Conservation (phyloP, 208 protist genomes). For the Wallacemonas collosoma region DNA sequence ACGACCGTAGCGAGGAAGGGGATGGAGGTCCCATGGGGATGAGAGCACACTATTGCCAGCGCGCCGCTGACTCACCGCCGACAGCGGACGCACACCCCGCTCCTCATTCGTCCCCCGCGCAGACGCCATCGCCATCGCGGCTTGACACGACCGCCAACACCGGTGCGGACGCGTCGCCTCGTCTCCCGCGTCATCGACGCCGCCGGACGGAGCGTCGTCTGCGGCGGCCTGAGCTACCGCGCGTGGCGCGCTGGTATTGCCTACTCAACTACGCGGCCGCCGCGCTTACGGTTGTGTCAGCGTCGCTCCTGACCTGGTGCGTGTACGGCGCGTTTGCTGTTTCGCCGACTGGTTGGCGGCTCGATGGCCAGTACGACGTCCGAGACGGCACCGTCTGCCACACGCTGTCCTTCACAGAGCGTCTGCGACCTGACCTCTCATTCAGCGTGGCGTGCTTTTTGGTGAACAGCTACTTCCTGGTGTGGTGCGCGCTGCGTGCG, state of each 20-base stretch:
- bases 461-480: constrained; percentile 41
- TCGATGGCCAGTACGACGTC: constrained; percentile 16
- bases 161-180: background rate
- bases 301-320: constrained; percentile 15
- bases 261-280: constrained; percentile 37
- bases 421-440: constrained; percentile 36
- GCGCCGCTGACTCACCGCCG: background rate
- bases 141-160: background rate
- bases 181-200: background rate
- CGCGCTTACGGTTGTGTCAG: constrained; percentile 21
- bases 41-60: background rate
- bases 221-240: constrained; percentile 19
- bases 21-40: background rate
- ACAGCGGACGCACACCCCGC: background rate
- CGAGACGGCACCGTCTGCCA: constrained; percentile 52
- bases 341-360: background rate
- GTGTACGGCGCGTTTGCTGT: constrained; percentile 13
- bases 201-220: background rate
- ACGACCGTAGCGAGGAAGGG: background rate
- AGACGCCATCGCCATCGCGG: background rate
- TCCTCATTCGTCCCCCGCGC: background rate
- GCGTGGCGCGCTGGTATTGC: constrained; percentile 30
- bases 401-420: constrained; percentile 25
- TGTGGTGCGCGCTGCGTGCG: constrained; percentile 49
- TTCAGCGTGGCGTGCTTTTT: constrained; percentile 54